Base-by-base conservation (phyloP, 1,139 yeast genomes). In the Taphrina confusa region DNA sequence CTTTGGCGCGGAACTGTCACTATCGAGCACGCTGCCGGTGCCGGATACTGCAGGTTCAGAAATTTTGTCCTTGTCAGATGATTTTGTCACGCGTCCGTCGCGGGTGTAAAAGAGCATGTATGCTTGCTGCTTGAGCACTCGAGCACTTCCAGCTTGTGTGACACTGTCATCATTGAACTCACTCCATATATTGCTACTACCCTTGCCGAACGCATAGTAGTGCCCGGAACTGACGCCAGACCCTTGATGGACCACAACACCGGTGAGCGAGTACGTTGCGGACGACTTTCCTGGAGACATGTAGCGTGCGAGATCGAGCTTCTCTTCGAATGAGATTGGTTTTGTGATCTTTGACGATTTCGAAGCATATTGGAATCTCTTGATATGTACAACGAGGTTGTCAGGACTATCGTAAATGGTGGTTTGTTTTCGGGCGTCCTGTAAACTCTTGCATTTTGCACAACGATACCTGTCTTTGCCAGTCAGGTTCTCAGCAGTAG, bases 241-340 rank as follows among this genome's bases (percentile, higher is more conserved):
- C 40, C 98, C 98, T 69, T 89, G 96, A 71, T 92, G 99, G 16
- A 90, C 91, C 63, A 91, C 87, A 20, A 91, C 96, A 18, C 92
- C 82, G n/a, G 82, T 78, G 64, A 92, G 78, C 70, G 84, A 85
- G 73, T 92, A 92, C 61, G 78, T 77, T 8, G 83, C 80, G 0
- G 85, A 82, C 18, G 76, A 74, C 1, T 71, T 61, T 4, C 70
- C 66, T 11, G 20, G 65, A 57, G 67, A 58, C 5, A 88, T 80
- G 71, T 80, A 91, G 62, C 80, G 80, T 0, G 89, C 76, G 63
- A 92, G 74, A 69, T 91, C 94, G 63, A 92, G 76, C 63, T 79
- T 82, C 70, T 86, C 80, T 25, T 95, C 90, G 72, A 89, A 92
- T 5, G 83, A 78, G 62, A 92, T 90, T 46, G 87, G 83, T 67